Evolutionary conservation across 2,329 filamentous ascomycete genomes (phyloP), one percentile per base, ranked within the genome.

Genomic region (Fusarium nurragi): DNA sequence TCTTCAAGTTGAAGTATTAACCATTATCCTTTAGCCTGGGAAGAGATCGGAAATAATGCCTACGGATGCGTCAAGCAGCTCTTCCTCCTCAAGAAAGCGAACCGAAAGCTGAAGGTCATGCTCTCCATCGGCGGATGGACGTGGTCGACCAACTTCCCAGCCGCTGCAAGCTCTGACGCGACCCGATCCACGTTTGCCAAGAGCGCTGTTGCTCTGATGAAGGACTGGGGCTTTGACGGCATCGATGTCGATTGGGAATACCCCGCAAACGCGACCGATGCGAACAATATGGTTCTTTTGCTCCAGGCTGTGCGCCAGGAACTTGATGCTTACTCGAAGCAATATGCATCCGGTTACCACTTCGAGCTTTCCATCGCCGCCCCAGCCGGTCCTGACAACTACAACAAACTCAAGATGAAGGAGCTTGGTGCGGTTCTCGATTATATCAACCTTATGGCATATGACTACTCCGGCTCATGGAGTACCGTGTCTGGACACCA

Each of bases 51-150:
- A 2, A 89, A 80, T 53, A 94, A 95, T 71, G 85, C 90, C 34
- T 94, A 94, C 67, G 93, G 93, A 86, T 74, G 67, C n/a, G 75
- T 92, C 43, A 94, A 94, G 77, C 91, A 94, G 71, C 81, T 95
- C 1, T 91, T 85, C 71, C 78, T 91, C 4, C 81, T 92, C 43
- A 96, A 96, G 78, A 88, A 93, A 73, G 76, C 82, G 52, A 88
- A 95, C 74, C 87, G 92, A 16, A 86, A 92, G 47, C 76, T 97
- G 46, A 94, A 95, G 71, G 82, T 90, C 3, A 80, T 94, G 19
- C 83, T 96, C 2, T 90, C 86, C 34, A 92, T 96, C 65, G 93
- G 92, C 32, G 92, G 93, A 22, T 94, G 90, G 90, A 93, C 90
- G 0, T 94, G 91, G 75, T 92, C 90, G 1, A 78, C 84, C 64